phyloP scores from a whole-genome alignment of 805 yeast genomes.

The Monosporozyma solicola region DNA sequence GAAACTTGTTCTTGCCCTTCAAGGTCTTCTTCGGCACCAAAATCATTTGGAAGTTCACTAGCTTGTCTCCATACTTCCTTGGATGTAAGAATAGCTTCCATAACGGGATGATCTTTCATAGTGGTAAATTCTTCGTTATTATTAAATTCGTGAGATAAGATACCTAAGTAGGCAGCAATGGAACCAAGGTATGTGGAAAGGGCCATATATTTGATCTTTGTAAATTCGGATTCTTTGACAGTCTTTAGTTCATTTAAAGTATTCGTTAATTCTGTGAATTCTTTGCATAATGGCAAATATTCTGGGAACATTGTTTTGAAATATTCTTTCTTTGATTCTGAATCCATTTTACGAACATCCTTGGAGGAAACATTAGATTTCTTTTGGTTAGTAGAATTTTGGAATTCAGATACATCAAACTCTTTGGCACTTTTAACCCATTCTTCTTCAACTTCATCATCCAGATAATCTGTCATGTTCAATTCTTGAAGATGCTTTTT shows the following conservation, averaged over 20 bases:
- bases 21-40: constrained; percentile 16
- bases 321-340: constrained; percentile 43
- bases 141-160: constrained; percentile 50
- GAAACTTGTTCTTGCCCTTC: constrained; percentile 14
- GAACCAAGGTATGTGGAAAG: constrained; percentile 72
- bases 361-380: constrained; percentile 31
- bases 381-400: constrained; percentile 23
- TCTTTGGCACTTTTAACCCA: constrained; percentile 58
- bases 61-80: constrained; percentile 91
- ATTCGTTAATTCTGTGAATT: constrained; percentile 39
- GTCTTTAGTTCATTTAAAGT: constrained; percentile 32
- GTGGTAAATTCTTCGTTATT: constrained; percentile 46
- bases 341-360: constrained; percentile 43
- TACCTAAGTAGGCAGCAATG: constrained; percentile 67
- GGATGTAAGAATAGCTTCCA: constrained; percentile 75
- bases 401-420: constrained; percentile 36
- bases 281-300: constrained; percentile 65
- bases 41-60: constrained; percentile 35
- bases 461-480: constrained; percentile 64
- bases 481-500: constrained; percentile 69
- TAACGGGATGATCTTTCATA: constrained; percentile 82
- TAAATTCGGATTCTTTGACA: constrained; percentile 29
- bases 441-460: constrained; percentile 62
- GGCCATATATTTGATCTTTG: constrained; percentile 53
- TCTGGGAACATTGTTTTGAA: constrained; percentile 71